Evolutionary conservation across 345 rosid species (phyloP), one percentile per base, ranked within the genome.

Genomic region (Hibiscus syriacus): DNA sequence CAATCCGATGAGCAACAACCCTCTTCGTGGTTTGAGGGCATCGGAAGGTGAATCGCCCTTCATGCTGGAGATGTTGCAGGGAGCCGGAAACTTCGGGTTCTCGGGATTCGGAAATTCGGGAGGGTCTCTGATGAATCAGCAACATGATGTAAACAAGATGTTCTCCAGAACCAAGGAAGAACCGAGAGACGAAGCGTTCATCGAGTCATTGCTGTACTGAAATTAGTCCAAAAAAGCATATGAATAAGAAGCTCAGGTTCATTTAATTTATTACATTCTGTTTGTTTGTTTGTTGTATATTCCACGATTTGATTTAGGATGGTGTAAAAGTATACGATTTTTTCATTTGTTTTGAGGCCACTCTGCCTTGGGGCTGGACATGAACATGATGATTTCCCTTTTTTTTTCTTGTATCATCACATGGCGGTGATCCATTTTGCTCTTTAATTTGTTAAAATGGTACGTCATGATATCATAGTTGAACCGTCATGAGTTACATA

Each of bases 141-240:
- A 75, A 6, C 66, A 76, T 11, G 58, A 60, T 3, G 55, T 71
- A 6, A 74, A 79, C 20, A 69, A 73, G 39, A 58, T 69, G 26
- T 73, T 67, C n/a, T 70, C 82, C 14, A 70, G 77, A 57, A 59
- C 89, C 27, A 86, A 86, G 67, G 87, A 86, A 30, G 94, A 88
- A 48, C 82, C 84, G 17, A 82, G 84, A 50, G 95, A 84, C 22
- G 91, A 88, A 16, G 6, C 68, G 62, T 86, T 86, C 68, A 38
- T 84, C 2, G 91, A 84, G 10, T 79, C 89, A 0, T 57, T 83
- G 59, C 80, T 80, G 1, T 81, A 75, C 71, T 77, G 76, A 82
- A 70, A 8, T n/a, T 61, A 45, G 45, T 6, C 9, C 9, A 5
- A 27, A 53, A 48, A n/a, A 11, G 43, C 26, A 58, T 13, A 43